Evolutionary conservation across 2,329 filamentous ascomycete genomes (phyloP), one percentile per base, ranked within the genome.

Genomic region (Podosphaera aphanis): DNA sequence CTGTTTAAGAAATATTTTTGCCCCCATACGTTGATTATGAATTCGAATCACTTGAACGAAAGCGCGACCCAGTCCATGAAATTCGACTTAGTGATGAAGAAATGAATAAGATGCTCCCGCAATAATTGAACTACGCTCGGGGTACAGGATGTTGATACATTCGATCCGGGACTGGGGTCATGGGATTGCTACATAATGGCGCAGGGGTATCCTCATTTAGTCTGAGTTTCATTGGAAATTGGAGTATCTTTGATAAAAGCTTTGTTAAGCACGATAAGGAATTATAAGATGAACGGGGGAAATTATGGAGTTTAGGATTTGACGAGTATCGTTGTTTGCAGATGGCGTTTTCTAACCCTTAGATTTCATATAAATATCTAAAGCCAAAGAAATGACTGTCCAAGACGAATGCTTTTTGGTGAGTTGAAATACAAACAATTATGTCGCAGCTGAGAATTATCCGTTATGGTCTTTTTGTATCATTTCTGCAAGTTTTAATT

Each of bases 61-160:
- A 74, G 52, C 77, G 77, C 56, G 81, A 86, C 52, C 79, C 80
- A 1, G 79, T 88, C 43, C 68, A 82, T 62, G 82, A 88, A 58
- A 85, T 88, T 52, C 66, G 73, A 47, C 66, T 88, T 47, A 84
- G 71, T 54, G 81, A 88, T 51, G 81, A 86, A 60, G 82, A 88
- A 63, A 69, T 74, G 47, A 73, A 73, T 54, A 66, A 69, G 51
- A 74, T 83, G 65, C 66, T 81, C 42, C 79, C 79, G 5, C 70
- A 76, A 63, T 78, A 62, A 52, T 37, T 33, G 25, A 19, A 42
- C 18, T 46, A 46, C 49, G 52, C 52, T 53, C 50, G 49, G 49
- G 47, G 23, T 40, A 39, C 33, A 46, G 47, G 13, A 38, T 42
- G 49, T 27, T 49, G 45, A 43, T 27, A 16, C n/a, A 42, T 23